phyloP scores from a whole-genome alignment of 257 asterid genomes.

The Cruciata laevipes region DNA sequence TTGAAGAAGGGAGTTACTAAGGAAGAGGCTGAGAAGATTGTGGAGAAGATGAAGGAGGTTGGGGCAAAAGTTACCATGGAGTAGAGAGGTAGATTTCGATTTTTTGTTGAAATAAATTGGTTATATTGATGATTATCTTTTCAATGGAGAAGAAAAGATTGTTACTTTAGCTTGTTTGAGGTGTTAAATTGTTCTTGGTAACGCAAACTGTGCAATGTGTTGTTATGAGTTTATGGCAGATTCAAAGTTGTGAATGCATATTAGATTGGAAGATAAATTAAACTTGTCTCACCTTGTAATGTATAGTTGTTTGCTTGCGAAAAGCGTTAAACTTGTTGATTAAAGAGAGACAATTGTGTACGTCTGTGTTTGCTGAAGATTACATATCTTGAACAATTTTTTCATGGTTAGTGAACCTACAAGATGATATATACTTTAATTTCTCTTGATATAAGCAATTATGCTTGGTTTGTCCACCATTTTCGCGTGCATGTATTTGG shows the following conservation, averaged over 20 bases:
- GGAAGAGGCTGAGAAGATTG: slow-evolving; percentile 85
- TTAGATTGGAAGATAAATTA: not conserved
- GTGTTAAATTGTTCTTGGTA: not conserved
- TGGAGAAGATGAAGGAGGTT: slow-evolving; percentile 68
- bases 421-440: not conserved
- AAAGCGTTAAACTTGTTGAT: not conserved
- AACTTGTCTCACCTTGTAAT: not conserved
- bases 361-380: not conserved
- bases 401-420: not conserved
- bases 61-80: slow-evolving; percentile 84
- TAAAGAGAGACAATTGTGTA: not conserved
- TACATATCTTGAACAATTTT: not conserved
- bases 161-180: slow-evolving; percentile 1
- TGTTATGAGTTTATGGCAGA: not conserved
- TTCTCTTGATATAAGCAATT: not conserved
- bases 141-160: slow-evolving; percentile 1
- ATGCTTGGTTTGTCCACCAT: not conserved
- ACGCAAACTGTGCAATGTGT: not conserved
- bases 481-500: not conserved
- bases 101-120: not conserved
- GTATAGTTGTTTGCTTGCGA: not conserved
- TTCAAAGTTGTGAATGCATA: not conserved
- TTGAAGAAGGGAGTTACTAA: slow-evolving; percentile 91
- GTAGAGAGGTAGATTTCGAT: slow-evolving; percentile 40
- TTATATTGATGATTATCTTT: not conserved